Percentiles rank a stretch among this genome's conserved stretches.
phyloP scores from a whole-genome alignment of 73 alveolate species.

The Paramecium caudatum region DNA sequence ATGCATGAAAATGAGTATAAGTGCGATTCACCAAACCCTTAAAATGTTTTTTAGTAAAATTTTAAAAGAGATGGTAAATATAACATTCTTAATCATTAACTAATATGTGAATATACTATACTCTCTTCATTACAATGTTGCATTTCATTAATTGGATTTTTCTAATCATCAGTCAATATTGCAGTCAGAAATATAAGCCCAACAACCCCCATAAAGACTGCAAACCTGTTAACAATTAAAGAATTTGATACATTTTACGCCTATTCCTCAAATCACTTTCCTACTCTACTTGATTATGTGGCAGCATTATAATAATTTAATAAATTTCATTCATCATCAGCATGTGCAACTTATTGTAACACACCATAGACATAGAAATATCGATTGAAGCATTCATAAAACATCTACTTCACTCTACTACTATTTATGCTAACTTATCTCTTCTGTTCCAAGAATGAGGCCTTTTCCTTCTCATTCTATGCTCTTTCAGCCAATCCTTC shows the following conservation, averaged over 20 bases:
- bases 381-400: slow-evolving; percentile 51
- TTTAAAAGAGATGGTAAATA: not conserved
- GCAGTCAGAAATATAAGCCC: too few relatives aligned
- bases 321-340: slow-evolving; percentile 31
- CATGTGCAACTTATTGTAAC: slow-evolving; percentile 36
- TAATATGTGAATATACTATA: too few relatives aligned
- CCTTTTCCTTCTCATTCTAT: not conserved
- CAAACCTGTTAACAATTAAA: too few relatives aligned
- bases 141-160: too few relatives aligned
- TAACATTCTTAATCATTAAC: too few relatives aligned
- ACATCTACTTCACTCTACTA: slow-evolving; percentile 9
- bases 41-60: not conserved
- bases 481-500: slow-evolving; percentile 43
- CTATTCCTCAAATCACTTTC: slow-evolving; percentile 1
- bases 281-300: slow-evolving; percentile 32
- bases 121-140: too few relatives aligned
- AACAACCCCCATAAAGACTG: too few relatives aligned
- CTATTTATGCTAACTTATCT: not conserved
- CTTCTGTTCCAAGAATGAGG: not conserved
- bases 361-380: slow-evolving; percentile 43
- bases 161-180: too few relatives aligned
- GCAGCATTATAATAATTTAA: slow-evolving; percentile 55
- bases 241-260: slow-evolving; percentile 34
- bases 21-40: not conserved
- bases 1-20: not conserved